Evolutionary conservation across 2,329 filamentous ascomycete species (phyloP).

Genomic region (Colletotrichum eremochloae): DNA sequence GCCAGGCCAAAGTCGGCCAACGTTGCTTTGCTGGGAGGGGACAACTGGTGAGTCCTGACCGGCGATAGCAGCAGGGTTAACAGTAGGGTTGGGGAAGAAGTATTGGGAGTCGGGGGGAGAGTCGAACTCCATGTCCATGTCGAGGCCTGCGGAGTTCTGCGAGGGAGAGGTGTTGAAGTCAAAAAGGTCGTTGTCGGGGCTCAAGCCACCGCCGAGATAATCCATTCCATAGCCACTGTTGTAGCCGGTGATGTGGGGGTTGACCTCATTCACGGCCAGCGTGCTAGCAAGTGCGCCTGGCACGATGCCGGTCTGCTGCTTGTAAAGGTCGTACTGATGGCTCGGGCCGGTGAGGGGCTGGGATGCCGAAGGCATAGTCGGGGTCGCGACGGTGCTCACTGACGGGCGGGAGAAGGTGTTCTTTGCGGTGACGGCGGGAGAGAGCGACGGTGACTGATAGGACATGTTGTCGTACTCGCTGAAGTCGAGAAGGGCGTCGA

Average conservation of each 20-base stretch:
- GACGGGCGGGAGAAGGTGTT: constrained; percentile 64
- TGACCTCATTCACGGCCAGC: constrained; percentile 79
- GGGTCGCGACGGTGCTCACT: constrained; percentile 66
- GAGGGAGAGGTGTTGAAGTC: constrained; percentile 80
- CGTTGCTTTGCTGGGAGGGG: constrained; percentile 64
- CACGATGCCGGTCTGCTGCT: constrained; percentile 94
- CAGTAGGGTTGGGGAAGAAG: constrained; percentile 70
- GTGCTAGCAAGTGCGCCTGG: constrained; percentile 86
- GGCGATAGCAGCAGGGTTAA: constrained; percentile 81
- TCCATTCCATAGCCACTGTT: constrained; percentile 63
- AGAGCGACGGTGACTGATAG: constrained; percentile 73
- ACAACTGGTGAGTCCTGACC: constrained; percentile 67
- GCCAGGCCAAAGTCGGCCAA: constrained; percentile 88
- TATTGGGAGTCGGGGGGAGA: constrained; percentile 67
- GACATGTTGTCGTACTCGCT: constrained; percentile 72
- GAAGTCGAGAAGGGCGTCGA: constrained; percentile 72
- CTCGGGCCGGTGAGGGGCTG: constrained; percentile 83
- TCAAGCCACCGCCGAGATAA: constrained; percentile 67
- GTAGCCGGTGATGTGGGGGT: constrained; percentile 66
- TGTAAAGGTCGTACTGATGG: constrained; percentile 95
- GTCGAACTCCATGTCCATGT: constrained; percentile 74
- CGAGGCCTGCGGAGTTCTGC: constrained; percentile 70
- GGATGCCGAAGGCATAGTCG: constrained; percentile 63
- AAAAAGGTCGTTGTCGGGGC: constrained; percentile 74
- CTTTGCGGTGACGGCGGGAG: constrained; percentile 67